Evolutionary conservation across 805 yeast genomes (phyloP).

Genomic region (Saccharomycopsis sp.): DNA sequence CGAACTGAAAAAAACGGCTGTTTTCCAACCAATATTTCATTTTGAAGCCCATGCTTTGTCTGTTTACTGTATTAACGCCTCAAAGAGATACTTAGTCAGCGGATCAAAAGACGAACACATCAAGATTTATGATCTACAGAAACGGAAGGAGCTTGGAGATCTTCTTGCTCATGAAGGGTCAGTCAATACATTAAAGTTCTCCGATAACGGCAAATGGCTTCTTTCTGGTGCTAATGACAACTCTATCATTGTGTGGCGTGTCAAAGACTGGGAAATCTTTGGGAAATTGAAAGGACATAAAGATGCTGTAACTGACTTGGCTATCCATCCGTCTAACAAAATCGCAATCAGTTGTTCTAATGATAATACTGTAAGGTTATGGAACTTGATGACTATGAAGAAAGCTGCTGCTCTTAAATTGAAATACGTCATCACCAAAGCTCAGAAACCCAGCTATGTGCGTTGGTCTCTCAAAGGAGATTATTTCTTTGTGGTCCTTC

Average conservation of each 20-base stretch:
- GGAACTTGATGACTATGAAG: constrained; percentile 96
- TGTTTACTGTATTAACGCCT: constrained; percentile 75
- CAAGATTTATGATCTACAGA: constrained; percentile 87
- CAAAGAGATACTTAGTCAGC: constrained; percentile 79
- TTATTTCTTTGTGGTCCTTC: constrained; percentile 68
- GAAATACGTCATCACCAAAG: constrained; percentile 46
- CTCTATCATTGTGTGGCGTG: constrained; percentile 84
- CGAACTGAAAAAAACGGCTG: constrained; percentile 35
- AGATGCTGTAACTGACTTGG: constrained; percentile 75
- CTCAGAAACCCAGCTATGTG: constrained; percentile 58
- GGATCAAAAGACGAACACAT: constrained; percentile 96
- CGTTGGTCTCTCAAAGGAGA: constrained; percentile 67
- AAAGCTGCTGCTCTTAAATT: constrained; percentile 81
- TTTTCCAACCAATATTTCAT: constrained; percentile 91
- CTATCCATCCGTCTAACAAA: constrained; percentile 85
- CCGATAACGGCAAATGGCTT: constrained; percentile 76
- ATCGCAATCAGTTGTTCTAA: constrained; percentile 85
- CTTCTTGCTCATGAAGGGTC: constrained; percentile 85
- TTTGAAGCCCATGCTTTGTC: constrained; percentile 91
- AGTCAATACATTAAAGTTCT: constrained; percentile 69
- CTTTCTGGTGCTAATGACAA: constrained; percentile 90
- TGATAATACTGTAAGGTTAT: constrained; percentile 76
- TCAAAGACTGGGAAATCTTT: constrained; percentile 93
- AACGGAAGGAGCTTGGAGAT: constrained; percentile 89
- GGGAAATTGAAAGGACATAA: constrained; percentile 86